Base-by-base conservation (phyloP, 192 early-diverging fungal genomes). In the Podila verticillata region DNA sequence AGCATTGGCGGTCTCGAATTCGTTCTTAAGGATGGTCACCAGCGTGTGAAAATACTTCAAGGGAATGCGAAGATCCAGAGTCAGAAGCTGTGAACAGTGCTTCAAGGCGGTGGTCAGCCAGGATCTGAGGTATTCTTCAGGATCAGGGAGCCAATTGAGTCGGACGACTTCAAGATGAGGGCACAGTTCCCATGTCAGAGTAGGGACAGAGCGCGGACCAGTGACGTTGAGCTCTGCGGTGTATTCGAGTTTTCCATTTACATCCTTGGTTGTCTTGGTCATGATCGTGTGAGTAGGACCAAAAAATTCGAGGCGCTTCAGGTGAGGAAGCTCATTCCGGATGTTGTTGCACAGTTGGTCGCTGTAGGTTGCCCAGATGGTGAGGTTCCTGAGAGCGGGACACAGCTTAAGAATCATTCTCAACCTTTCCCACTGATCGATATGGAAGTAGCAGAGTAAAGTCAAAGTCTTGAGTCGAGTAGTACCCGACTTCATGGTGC, bases 391-490 rank as follows among this genome's bases (percentile, higher is more conserved):
- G 30, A 59, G 57, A 10, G 30, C 15, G 30, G 57, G 57, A 59
- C 57, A 59, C 8, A 59, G 57, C 7, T 29, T 29, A 13, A 59
- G 57, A 30, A 59, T 31, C 57, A 28, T 7, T 59, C 57, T 30
- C 24, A 59, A 28, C 57, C 30, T 59, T 13, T 22, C n/a, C 28
- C 5, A 29, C 57, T 59, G 57, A 59, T 13, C 22, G 57, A 59
- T 28, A 0, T 59, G 30, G 28, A 59, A 29, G 15, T 59, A 0
- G 12, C 57, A 28, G 2, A 12, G 13, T 28, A 59, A 29, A 15
- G n/a, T 22, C 57, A 59, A 59, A 29, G 57, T 28, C 57, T 59
- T 59, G 57, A 59, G 57, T 29, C 57, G 28, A 3, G 28, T 22
- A 12, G 57, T 59, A 26, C 15, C 30, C 57, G 57, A 59, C 13